A percentile compares a stretch with the other conserved stretches of the same genome.
These are phyloP conservation scores for Aspergillus flavus DNA, from an alignment of 2,329 filamentous ascomycete genomes.

Conservation along the genomic window DNA sequence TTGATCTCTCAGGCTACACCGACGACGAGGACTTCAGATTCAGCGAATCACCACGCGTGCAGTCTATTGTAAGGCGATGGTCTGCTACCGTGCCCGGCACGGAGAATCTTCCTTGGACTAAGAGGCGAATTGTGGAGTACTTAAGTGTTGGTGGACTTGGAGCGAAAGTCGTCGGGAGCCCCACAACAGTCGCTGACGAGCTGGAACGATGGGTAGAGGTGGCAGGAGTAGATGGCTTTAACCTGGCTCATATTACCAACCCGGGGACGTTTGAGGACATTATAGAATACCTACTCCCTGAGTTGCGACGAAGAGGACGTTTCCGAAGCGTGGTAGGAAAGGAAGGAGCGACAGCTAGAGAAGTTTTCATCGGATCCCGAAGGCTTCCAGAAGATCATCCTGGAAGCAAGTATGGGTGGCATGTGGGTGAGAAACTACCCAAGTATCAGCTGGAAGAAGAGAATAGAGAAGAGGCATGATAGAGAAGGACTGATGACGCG, in stretches of 20 bases:
- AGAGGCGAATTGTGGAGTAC: constrained; percentile 26
- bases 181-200: constrained; percentile 26
- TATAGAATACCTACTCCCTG: constrained; percentile 23
- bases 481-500: not conserved
- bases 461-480: not conserved
- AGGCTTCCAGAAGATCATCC: constrained; percentile 7
- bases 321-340: constrained; percentile 11
- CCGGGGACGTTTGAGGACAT: constrained; percentile 30
- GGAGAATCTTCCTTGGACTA: constrained; percentile 29
- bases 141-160: constrained; percentile 18
- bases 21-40: constrained; percentile 15
- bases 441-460: not conserved
- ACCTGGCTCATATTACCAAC: constrained; percentile 23
- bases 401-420: constrained; percentile 3
- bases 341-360: constrained; percentile 1
- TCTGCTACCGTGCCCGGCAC: not conserved
- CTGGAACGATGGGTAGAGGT: constrained; percentile 27
- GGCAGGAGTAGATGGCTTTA: constrained; percentile 28
- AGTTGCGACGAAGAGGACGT: constrained; percentile 26
- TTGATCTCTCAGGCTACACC: constrained; percentile 16
- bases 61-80: not conserved
- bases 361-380: constrained; percentile 3
- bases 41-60: constrained; percentile 26
- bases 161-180: constrained; percentile 2
- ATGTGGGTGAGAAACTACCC: not conserved